Evolutionary conservation across 1,284 basidiomycete genomes (phyloP), one percentile per base, ranked within the genome.

Genomic region (Afroboletus lepidellus): DNA sequence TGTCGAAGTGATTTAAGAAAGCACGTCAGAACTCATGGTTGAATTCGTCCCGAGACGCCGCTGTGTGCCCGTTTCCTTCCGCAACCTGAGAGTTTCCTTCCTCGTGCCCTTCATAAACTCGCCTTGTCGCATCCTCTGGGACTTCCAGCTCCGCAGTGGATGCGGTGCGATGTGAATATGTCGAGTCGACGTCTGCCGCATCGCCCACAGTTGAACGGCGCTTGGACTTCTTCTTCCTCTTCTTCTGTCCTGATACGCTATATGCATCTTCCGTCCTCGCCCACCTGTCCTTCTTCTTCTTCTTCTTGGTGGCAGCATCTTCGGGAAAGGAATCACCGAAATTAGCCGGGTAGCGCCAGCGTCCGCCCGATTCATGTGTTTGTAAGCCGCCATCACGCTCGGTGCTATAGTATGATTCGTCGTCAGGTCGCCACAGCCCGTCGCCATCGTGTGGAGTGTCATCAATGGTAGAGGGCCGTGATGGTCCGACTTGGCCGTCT

Each of bases 311-410:
- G 16, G 44, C 57, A 71, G 74, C 63, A 70, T 76, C 70, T 67
- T 77, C 57, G 59, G 49, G 75, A 34, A 77, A 72, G 18, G 82
- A 74, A 57, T 90, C 87, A 48, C 84, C 81, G 61, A 91, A 90
- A 66, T 91, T 90, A 56, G 89, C 84, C 12, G 87, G 88, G 67
- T 92, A 92, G 56, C 78, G 87, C 89, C 89, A 92, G 48, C 89
- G 76, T 29, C 83, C 77, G 38, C 70, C 66, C 33, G 67, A 66
- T 23, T 62, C 62, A 2, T 59, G 41, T n/a, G 72, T 62, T 34
- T 62, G 63, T 27, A 63, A 55, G 60, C 68, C 70, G 61, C 57
- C 70, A 38, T 75, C 73, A 51, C 69, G 71, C 21, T 76, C 74
- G 11, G 71, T 58, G 48, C 77, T 78, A 61, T 92, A 92, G 64